Evolutionary conservation across 805 yeast genomes (phyloP), one percentile per base, ranked within the genome.

Genomic region (Tetrapisispora fleetii): DNA sequence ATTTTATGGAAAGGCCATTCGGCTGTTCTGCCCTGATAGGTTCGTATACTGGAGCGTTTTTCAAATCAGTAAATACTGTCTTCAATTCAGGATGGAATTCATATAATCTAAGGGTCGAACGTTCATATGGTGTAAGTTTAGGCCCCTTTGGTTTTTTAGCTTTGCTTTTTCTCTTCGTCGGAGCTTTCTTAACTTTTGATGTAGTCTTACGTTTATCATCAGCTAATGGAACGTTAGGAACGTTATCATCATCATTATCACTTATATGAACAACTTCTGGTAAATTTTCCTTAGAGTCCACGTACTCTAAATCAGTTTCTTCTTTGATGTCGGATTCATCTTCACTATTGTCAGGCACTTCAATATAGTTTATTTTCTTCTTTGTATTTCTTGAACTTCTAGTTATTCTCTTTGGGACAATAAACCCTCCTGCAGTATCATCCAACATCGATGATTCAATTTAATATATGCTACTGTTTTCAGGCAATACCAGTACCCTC

Each of bases 41-140:
- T 30, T 64, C 65, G 40, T 79, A 76, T 16, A 59, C 56, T 13
- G 75, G 73, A 3, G 74, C 64, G 1, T 70, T 64, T 41, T 72
- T 78, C 45, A 91, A 70, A 48, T 77, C 75, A 1, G 83, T 78
- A 60, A 93, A 91, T 1, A 86, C 84, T 36, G 78, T 78, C 51
- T 75, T 74, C 47, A 93, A 70, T 48, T 85, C 82, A 0, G 96
- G 96, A 64, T 93, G 98, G 48, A 77, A 72, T 38, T 78, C 84
- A 58, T 75, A 85, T 18, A 93, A 68, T 49, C 76, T 77, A 37
- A 72, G 72, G 1, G 95, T 86, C 59, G 80, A 76, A 43, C 91
- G 71, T 40, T 84, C 81, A 65, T 77, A 83, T 33, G 81, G 80
- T 1, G 89, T 81, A 4, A 81, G 68, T 57, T 81, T 82, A 8